Evolutionary conservation across 768 basidiomycete species (phyloP).

Genomic region (Chalciporus pseudorubinellus): DNA sequence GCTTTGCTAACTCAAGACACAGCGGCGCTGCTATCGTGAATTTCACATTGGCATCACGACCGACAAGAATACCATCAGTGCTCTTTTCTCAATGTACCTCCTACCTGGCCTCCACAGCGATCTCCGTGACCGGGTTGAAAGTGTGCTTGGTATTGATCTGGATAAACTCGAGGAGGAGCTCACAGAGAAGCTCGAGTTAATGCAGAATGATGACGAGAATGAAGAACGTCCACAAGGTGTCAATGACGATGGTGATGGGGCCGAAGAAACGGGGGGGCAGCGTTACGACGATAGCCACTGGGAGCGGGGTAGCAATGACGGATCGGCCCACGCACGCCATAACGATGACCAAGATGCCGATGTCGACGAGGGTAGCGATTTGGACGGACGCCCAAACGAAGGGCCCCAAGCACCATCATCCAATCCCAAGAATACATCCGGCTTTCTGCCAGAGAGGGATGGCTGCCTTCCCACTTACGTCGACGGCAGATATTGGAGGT

Average conservation of each 20-base stretch:
- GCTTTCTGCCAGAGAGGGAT: not conserved
- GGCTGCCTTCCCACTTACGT: not conserved
- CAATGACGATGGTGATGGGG: too few species aligned
- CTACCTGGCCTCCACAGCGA: not conserved
- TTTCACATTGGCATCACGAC: not conserved
- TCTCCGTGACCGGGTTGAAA: not conserved
- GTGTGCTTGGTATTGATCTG: not conserved
- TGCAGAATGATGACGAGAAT: not conserved
- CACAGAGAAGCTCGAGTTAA: not conserved
- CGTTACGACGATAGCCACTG: too few species aligned
- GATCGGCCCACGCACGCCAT: too few species aligned
- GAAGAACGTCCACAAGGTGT: not conserved
- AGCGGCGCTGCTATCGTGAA: not conserved
- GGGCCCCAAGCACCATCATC: too few species aligned
- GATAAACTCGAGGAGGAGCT: not conserved
- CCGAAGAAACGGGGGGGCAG: too few species aligned
- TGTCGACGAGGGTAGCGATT: too few species aligned
- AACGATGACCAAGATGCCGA: too few species aligned
- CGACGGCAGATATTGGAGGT: not conserved
- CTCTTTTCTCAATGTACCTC: slow-evolving; percentile 1
- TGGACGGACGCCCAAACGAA: too few species aligned
- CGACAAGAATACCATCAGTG: not conserved
- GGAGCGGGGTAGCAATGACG: not conserved
- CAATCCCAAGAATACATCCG: not conserved
- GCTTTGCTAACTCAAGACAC: not conserved